Evolutionary conservation across 257 asterid genomes (phyloP).

Genomic region (Hygrophila difformis): DNA sequence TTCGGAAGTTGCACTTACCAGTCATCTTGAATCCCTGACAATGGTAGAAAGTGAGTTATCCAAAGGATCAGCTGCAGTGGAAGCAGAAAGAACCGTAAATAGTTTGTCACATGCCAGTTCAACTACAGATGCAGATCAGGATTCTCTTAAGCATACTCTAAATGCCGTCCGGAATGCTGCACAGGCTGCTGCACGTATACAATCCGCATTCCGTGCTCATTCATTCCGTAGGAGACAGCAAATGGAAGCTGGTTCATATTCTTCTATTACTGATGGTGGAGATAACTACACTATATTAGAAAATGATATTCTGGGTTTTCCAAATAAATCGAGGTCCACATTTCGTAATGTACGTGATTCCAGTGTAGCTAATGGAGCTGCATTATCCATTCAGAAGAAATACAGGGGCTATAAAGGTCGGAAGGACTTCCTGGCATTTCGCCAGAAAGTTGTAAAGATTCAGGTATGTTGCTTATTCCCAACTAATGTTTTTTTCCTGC

Average conservation of each 20-base stretch:
- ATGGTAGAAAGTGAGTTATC: slow-evolving; percentile 66
- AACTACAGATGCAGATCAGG: slow-evolving; percentile 44
- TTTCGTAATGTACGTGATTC: slow-evolving; percentile 51
- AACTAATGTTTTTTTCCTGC: no score
- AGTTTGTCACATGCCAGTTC: slow-evolving; percentile 33
- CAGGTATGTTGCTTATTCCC: slow-evolving; percentile 47
- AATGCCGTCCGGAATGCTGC: slow-evolving; percentile 83
- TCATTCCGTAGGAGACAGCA: slow-evolving; percentile 79
- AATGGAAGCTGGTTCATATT: slow-evolving; percentile 26
- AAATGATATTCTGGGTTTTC: slow-evolving; percentile 41
- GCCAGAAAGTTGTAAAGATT: slow-evolving; percentile 91
- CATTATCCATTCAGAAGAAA: slow-evolving; percentile 84
- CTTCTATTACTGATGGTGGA: slow-evolving; percentile 24
- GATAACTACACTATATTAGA: slow-evolving; percentile 41
- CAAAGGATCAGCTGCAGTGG: slow-evolving; percentile 68
- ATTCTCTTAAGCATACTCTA: slow-evolving; percentile 57
- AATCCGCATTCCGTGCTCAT: slow-evolving; percentile 93
- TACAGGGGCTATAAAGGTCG: slow-evolving; percentile 91
- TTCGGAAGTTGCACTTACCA: slow-evolving; percentile 76
- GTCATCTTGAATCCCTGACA: slow-evolving; percentile 82
- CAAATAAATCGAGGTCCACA: slow-evolving; percentile 61
- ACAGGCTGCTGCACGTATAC: slow-evolving; percentile 96
- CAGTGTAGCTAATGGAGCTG: slow-evolving; percentile 73
- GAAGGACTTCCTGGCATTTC: slow-evolving; percentile 66
- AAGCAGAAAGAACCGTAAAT: slow-evolving; percentile 68